These are phyloP conservation scores for Agaricales sp. DNA, from an alignment of 1,284 basidiomycete species.

Conservation along the genomic window DNA sequence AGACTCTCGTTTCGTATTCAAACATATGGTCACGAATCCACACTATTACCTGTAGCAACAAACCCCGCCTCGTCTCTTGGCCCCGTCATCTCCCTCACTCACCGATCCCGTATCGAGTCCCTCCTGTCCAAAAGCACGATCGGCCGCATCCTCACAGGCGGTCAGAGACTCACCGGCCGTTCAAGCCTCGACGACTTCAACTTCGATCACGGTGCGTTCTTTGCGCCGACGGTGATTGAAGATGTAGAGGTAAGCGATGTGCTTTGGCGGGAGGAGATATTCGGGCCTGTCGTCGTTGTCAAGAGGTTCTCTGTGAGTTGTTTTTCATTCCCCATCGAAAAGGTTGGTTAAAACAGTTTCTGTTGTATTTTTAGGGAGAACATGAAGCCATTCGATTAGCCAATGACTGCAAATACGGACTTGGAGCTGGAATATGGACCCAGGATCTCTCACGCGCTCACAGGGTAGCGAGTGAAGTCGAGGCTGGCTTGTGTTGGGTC, in stretches of 20 bases:
- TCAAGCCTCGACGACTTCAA: conserved; percentile 61
- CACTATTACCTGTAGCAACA: conserved; percentile 25
- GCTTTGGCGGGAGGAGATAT: conserved; percentile 75
- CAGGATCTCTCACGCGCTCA: conserved; percentile 62
- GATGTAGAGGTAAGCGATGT: conserved; percentile 48
- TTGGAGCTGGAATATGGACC: conserved; percentile 79
- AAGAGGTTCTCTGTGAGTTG: conserved; percentile 48
- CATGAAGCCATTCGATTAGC: conserved; percentile 57
- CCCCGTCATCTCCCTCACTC: conserved; percentile 55
- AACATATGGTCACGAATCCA: neutral
- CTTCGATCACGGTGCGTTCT: conserved; percentile 62
- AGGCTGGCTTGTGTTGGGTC: conserved; percentile 75
- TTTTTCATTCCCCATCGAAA: neutral
- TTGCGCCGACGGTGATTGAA: conserved; percentile 64
- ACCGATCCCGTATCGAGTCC: conserved; percentile 51
- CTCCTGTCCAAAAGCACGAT: conserved; percentile 38
- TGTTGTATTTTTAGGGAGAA: conserved; percentile 35
- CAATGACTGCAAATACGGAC: conserved; percentile 68
- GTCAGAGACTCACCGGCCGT: conserved; percentile 45
- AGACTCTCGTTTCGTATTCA: neutral
- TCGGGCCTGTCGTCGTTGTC: conserved; percentile 69
- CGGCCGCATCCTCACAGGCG: conserved; percentile 51
- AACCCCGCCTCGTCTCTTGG: conserved; percentile 69
- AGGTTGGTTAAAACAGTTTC: neutral
- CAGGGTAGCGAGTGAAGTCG: conserved; percentile 52